A percentile compares a stretch with the other conserved stretches of the same genome.
Conservation (phyloP, 225 moss, liverwort and hornwort genomes). For the Physcomitrellopsis africana region DNA sequence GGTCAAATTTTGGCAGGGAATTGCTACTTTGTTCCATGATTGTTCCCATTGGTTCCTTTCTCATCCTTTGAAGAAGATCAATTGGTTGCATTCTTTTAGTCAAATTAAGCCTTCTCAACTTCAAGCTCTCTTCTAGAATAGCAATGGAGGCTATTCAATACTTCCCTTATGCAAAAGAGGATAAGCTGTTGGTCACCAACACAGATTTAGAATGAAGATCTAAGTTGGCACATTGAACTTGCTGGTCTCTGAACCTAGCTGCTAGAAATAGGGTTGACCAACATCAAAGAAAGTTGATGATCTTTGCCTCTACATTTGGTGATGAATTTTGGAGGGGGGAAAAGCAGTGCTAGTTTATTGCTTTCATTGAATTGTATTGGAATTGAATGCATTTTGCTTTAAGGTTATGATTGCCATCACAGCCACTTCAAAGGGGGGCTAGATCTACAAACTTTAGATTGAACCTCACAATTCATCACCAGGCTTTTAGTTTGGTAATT, state of each 20-base stretch:
- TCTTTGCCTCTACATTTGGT: conserved; percentile 23
- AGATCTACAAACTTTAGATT: not conserved
- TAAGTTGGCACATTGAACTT: too few species aligned
- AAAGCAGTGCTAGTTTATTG: conserved; percentile 4
- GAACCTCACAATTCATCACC: not conserved
- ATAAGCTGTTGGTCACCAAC: not conserved
- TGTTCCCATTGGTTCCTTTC: not conserved
- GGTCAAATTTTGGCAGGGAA: too few species aligned
- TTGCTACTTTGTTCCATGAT: not conserved
- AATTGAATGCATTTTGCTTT: not conserved
- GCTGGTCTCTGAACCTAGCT: too few species aligned
- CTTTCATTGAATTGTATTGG: not conserved
- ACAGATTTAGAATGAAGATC: too few species aligned
- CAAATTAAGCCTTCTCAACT: not conserved
- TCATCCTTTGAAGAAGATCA: too few species aligned
- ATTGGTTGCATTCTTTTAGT: too few species aligned
- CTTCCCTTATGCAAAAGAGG: not conserved
- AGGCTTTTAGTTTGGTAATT: not conserved
- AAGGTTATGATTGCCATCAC: conserved; percentile 27
- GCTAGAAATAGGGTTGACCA: conserved; percentile 34
- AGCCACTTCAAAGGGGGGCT: not conserved
- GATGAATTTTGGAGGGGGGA: not conserved
- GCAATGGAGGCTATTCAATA: not conserved
- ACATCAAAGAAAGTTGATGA: not conserved
- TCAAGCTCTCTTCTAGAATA: not conserved